These are phyloP conservation scores for Chloris gayana DNA, from an alignment of 176 grass and related monocot species.

Conservation along the genomic window DNA sequence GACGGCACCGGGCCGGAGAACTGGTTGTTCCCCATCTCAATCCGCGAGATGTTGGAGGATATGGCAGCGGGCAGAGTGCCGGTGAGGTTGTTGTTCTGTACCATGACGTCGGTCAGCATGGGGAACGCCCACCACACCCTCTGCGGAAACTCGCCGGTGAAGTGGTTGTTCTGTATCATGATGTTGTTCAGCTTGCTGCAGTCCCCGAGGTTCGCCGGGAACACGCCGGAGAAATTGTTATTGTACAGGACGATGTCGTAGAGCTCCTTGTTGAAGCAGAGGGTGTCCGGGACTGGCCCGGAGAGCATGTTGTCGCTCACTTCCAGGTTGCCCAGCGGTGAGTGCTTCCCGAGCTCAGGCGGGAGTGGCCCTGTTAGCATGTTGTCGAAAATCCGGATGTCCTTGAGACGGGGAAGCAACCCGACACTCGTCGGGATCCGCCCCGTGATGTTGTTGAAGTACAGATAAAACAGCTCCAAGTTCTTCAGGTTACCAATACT, in stretches of 20 bases:
- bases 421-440: constrained; percentile 46
- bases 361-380: constrained; percentile 44
- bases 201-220: constrained; percentile 34
- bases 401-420: constrained; percentile 7
- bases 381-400: constrained; percentile 50
- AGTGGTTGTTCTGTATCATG: constrained; percentile 41
- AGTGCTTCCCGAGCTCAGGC: constrained; percentile 54
- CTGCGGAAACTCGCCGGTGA: constrained; percentile 47
- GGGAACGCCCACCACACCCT: constrained; percentile 46
- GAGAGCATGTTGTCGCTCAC: constrained; percentile 40
- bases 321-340: constrained; percentile 34
- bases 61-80: constrained; percentile 45
- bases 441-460: constrained; percentile 50
- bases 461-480: constrained; percentile 31
- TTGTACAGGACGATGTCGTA: constrained; percentile 43
- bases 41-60: constrained; percentile 16
- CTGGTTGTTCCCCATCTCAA: constrained; percentile 51
- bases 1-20: constrained; percentile 51
- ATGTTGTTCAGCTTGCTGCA: constrained; percentile 42
- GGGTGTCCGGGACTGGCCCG: constrained; percentile 42
- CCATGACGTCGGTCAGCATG: background rate
- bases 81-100: constrained; percentile 53
- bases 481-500: constrained; percentile 44
- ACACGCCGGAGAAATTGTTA: constrained; percentile 45
- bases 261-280: constrained; percentile 47